phyloP scores from a whole-genome alignment of 179 eudicot genomes.

The Silene vulgaris region DNA sequence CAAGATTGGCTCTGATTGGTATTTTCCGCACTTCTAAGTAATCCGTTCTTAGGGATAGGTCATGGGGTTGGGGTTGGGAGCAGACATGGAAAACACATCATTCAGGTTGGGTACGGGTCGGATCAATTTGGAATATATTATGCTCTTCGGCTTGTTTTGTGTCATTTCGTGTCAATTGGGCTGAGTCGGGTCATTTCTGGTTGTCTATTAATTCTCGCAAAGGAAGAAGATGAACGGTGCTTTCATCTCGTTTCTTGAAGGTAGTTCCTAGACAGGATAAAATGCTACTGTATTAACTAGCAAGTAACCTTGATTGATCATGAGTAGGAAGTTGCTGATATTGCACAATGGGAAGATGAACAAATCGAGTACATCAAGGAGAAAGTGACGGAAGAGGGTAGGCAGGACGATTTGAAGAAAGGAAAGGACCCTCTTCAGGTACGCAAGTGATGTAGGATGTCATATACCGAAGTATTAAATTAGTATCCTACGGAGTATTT shows the following conservation, averaged over 20 bases:
- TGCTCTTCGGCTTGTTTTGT: not conserved
- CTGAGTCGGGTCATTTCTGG: not conserved
- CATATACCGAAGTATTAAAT: not conserved
- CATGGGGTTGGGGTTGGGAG: not conserved
- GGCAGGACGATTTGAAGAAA: slow-evolving; percentile 72
- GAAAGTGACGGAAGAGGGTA: slow-evolving; percentile 80
- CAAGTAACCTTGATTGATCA: slow-evolving; percentile 3
- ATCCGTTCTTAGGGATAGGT: not conserved
- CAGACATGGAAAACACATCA: not conserved
- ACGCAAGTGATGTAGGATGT: not conserved
- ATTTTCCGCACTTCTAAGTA: not conserved
- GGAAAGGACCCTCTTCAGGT: slow-evolving; percentile 97
- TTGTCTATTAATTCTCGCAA: not conserved
- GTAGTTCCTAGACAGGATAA: not conserved
- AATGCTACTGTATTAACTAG: not conserved
- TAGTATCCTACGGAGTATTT: no score
- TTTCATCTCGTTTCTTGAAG: not conserved
- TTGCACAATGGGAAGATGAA: slow-evolving; percentile 97
- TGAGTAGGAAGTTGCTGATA: slow-evolving; percentile 73
- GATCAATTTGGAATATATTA: not conserved
- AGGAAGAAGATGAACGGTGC: not conserved
- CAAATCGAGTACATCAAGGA: slow-evolving; percentile 75
- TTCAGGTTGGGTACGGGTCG: not conserved
- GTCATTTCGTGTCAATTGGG: not conserved
- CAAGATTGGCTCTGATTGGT: not conserved